A percentile compares a stretch with the other conserved stretches of the same genome.
Evolutionary conservation across 768 basidiomycete genomes (phyloP).

Genomic region (Mycena vulgaris): DNA sequence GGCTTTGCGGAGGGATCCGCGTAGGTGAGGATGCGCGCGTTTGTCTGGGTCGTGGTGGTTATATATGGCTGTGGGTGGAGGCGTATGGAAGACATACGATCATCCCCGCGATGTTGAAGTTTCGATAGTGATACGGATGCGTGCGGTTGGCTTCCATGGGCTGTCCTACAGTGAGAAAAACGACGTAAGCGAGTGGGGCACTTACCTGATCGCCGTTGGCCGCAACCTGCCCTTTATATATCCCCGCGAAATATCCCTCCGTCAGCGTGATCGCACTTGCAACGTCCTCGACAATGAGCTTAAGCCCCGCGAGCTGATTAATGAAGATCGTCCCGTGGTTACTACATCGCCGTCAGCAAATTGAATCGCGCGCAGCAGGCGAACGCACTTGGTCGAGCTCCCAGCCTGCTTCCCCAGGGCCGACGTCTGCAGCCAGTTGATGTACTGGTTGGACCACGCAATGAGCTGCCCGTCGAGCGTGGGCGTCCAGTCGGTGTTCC

Average conservation of each 20-base stretch:
- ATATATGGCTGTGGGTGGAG: background rate
- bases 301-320: conserved; percentile 71
- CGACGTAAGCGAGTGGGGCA: background rate
- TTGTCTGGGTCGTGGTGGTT: conserved; percentile 64
- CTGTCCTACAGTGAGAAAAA: conserved; percentile 44
- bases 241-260: conserved; percentile 63
- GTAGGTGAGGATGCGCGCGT: conserved; percentile 68
- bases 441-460: conserved; percentile 68
- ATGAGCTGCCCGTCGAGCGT: conserved; percentile 65
- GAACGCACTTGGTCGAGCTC: conserved; percentile 63
- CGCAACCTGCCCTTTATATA: conserved; percentile 67
- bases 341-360: conserved; percentile 47
- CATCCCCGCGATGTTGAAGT: conserved; percentile 80
- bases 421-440: conserved; percentile 68
- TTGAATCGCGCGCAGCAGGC: background rate
- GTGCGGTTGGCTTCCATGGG: conserved; percentile 75
- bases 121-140: conserved; percentile 77
- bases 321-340: conserved; percentile 79
- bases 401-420: conserved; percentile 62
- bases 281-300: conserved; percentile 67
- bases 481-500: conserved; percentile 67
- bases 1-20: conserved; percentile 56
- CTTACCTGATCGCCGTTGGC: conserved; percentile 40
- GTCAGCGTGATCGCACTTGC: conserved; percentile 64
- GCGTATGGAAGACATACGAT: conserved; percentile 55